phyloP scores from a whole-genome alignment of 805 yeast species.

The Metschnikowia continentalis region DNA sequence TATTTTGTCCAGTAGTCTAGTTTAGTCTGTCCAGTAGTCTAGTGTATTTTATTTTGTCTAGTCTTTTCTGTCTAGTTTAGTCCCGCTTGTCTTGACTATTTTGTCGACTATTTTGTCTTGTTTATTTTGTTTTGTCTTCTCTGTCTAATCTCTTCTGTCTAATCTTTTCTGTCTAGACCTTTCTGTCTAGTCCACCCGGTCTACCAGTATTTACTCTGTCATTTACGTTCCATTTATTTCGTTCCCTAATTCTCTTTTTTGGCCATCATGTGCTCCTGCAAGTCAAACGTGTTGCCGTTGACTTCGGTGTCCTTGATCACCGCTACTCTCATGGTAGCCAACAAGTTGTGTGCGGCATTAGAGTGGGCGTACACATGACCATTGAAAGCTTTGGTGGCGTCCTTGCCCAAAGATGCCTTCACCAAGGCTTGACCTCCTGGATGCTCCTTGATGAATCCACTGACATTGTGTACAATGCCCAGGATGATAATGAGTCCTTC shows the following conservation, averaged over 20 bases:
- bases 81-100: too few relatives aligned
- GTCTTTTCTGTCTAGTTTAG: too few relatives aligned
- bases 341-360: conserved; percentile 78
- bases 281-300: conserved; percentile 47
- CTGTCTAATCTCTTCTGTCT: too few relatives aligned
- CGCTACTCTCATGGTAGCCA: conserved; percentile 81
- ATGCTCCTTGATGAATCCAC: conserved; percentile 65
- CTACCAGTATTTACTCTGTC: too few relatives aligned
- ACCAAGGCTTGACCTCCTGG: conserved; percentile 81
- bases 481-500: conserved; percentile 66
- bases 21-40: too few relatives aligned
- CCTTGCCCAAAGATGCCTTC: conserved; percentile 70
- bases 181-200: too few relatives aligned
- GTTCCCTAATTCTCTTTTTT: conserved; percentile 24
- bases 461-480: conserved; percentile 77
- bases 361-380: conserved; percentile 86
- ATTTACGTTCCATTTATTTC: neutral
- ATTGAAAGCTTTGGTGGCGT: conserved; percentile 78
- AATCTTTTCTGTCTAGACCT: too few relatives aligned
- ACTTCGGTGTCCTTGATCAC: conserved; percentile 67
- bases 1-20: too few relatives aligned
- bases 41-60: too few relatives aligned
- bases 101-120: too few relatives aligned
- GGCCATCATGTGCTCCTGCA: conserved; percentile 45
- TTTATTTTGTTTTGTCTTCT: too few relatives aligned